Evolutionary conservation across 139 green algal species (phyloP).

Genomic region (Chlorella vulgaris): DNA sequence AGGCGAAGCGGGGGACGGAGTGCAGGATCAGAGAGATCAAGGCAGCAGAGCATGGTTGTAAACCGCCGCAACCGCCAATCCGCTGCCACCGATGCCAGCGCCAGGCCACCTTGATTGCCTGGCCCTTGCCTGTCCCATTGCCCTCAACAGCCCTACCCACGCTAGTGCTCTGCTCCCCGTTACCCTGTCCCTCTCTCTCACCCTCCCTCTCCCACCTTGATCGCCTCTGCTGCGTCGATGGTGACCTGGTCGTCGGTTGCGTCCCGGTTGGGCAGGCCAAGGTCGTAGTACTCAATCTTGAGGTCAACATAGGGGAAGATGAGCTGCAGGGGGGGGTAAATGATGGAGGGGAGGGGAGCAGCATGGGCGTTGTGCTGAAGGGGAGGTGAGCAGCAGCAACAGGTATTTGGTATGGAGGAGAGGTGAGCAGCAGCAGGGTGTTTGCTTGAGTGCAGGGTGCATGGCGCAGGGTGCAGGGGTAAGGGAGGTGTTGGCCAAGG

Average conservation of each 20-base stretch:
- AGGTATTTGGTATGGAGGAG: not conserved
- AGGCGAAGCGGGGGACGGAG: too few species aligned
- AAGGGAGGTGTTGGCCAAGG: too few species aligned
- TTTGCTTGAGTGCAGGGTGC: too few species aligned
- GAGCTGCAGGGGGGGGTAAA: conserved; percentile 62
- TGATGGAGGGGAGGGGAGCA: not conserved
- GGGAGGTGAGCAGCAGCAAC: not conserved
- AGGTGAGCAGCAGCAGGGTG: too few species aligned
- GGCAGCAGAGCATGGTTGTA: not conserved
- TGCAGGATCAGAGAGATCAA: too few species aligned
- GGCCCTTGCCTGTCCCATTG: too few species aligned
- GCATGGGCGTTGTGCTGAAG: not conserved
- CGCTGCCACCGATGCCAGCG: not conserved
- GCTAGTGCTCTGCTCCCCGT: too few species aligned
- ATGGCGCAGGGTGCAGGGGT: too few species aligned
- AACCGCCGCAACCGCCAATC: not conserved
- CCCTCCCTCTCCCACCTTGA: conserved; percentile 51
- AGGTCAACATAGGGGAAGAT: conserved; percentile 94
- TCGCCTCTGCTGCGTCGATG: conserved; percentile 84
- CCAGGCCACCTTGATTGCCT: not conserved
- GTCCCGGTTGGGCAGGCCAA: conserved; percentile 86
- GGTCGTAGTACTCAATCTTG: conserved; percentile 94
- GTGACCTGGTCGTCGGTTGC: conserved; percentile 86
- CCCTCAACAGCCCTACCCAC: too few species aligned
- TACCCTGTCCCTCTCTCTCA: not conserved